A percentile compares a stretch with the other conserved stretches of the same genome.
Evolutionary conservation across 2,329 filamentous ascomycete genomes (phyloP).

Genomic region (Paracoccidioides brasiliensis): DNA sequence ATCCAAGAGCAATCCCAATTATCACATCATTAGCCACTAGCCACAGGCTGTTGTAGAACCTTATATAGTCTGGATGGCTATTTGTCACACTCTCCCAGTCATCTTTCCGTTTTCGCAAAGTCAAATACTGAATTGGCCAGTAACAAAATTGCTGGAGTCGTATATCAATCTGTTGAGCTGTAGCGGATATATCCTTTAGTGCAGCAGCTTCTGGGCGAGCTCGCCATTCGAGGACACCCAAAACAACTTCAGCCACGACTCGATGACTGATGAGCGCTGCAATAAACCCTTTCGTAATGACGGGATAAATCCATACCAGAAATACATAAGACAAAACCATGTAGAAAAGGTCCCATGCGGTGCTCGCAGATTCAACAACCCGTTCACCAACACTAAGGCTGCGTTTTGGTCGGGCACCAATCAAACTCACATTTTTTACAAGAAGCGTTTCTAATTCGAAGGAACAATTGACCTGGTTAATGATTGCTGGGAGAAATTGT

Average conservation of each 20-base stretch:
- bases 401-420: constrained; percentile 68
- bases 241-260: constrained; percentile 62
- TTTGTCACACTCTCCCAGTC: constrained; percentile 95
- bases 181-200: constrained; percentile 89
- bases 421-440: constrained; percentile 76
- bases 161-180: constrained; percentile 94
- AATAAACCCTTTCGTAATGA: constrained; percentile 62
- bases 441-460: constrained; percentile 76
- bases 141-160: constrained; percentile 96
- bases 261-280: constrained; percentile 67
- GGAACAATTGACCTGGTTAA: constrained; percentile 93
- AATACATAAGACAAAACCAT: constrained; percentile 57
- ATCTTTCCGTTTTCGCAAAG: constrained; percentile 71
- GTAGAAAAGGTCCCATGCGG: constrained; percentile 63
- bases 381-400: constrained; percentile 86
- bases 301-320: constrained; percentile 63
- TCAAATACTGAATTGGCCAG: constrained; percentile 94
- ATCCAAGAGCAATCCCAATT: constrained; percentile 90
- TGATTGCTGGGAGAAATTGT: constrained; percentile 61
- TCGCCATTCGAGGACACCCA: constrained; percentile 75
- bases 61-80: constrained; percentile 93
- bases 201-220: constrained; percentile 65
- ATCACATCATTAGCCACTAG: constrained; percentile 97
- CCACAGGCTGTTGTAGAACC: constrained; percentile 98
- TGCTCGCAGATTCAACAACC: constrained; percentile 84